Evolutionary conservation across 2,329 filamentous ascomycete genomes (phyloP), one percentile per base, ranked within the genome.

Genomic region (Colletotrichum acutatum): DNA sequence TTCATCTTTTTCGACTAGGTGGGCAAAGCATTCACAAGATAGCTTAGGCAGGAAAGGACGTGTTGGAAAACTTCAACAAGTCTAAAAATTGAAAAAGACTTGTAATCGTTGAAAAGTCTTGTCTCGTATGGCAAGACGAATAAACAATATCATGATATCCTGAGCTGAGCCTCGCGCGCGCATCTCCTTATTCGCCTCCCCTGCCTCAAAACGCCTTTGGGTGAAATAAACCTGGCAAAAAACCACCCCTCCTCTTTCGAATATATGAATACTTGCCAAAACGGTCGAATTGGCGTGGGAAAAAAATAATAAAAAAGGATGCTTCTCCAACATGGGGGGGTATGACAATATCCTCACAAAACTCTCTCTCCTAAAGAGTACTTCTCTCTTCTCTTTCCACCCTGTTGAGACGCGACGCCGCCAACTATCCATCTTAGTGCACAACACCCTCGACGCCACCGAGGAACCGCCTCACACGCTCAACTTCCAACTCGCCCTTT

Each of bases 391-490:
- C n/a, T 46, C 19, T n/a, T 19, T 19, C 34, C 34, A 37, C 9
- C 34, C 34, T n/a, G 16, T 46, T 5, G 42, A 46, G 16, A 19
- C 16, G 42, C 19, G 3, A 46, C 2, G 8, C 42, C 42, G n/a
- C 42, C 28, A 30, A 30, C 28, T 12, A 34, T 1, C 4, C 16
- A 9, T 58, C 11, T 34, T 80, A 86, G 76, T 84, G 82, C 74
- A 85, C 84, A 56, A 88, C 89, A 2, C 89, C 91, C 78, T 95
- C 94, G 3, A 97, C 93, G 68, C 94, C 93, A 34, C 92, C 89
- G 69, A 97, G 84, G 79, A 97, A 97, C 65, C 95, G 90, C 76
- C 93, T 87, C 14, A 97, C 93, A 9, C 95, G 86, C 0, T 90
- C 90, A 9, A 96, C 90, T 79, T 97, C 94, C 1, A 95, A 85